These are phyloP conservation scores for Thozetella sp. DNA, from an alignment of 495 filamentous ascomycete species.

Conservation along the genomic window DNA sequence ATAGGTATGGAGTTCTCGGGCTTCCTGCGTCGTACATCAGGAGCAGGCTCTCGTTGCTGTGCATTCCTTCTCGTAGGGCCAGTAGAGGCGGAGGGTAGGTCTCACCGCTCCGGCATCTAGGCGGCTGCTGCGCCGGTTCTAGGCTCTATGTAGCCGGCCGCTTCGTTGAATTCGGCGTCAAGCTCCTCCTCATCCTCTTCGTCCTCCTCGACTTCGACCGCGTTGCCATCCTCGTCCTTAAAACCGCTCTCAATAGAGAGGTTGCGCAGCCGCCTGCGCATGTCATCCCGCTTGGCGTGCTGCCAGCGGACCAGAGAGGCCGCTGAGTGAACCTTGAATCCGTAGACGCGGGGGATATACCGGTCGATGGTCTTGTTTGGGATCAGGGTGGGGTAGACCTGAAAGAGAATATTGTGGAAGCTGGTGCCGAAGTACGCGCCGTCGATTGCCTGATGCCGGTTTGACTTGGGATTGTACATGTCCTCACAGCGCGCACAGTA, in stretches of 20 bases:
- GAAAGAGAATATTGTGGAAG: conserved; percentile 98
- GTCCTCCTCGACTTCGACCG: conserved; percentile 41
- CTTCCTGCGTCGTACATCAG: no score
- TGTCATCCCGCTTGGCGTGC: conserved; percentile 73
- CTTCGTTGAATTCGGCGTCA: conserved; percentile 35
- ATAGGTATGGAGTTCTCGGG: no score
- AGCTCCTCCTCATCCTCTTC: conserved; percentile 45
- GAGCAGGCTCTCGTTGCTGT: not conserved
- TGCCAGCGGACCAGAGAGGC: conserved; percentile 93
- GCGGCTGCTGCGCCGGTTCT: not conserved
- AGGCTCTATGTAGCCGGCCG: conserved; percentile 25
- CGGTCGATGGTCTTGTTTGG: conserved; percentile 83
- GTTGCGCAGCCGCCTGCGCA: conserved; percentile 67
- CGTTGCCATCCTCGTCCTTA: conserved; percentile 44
- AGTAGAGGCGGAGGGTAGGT: not conserved
- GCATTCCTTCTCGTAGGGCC: not conserved
- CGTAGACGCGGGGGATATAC: conserved; percentile 88
- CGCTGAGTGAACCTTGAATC: conserved; percentile 90
- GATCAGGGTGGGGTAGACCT: conserved; percentile 89
- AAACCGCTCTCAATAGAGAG: conserved; percentile 62
- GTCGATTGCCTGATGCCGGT: conserved; percentile 91
- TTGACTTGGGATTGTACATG: conserved; percentile 98
- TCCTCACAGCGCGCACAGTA: conserved; percentile 98
- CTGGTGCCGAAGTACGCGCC: conserved; percentile 97
- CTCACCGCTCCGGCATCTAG: not conserved